phyloP scores from a whole-genome alignment of 768 basidiomycete genomes.

The Guyanaporus albipodus region DNA sequence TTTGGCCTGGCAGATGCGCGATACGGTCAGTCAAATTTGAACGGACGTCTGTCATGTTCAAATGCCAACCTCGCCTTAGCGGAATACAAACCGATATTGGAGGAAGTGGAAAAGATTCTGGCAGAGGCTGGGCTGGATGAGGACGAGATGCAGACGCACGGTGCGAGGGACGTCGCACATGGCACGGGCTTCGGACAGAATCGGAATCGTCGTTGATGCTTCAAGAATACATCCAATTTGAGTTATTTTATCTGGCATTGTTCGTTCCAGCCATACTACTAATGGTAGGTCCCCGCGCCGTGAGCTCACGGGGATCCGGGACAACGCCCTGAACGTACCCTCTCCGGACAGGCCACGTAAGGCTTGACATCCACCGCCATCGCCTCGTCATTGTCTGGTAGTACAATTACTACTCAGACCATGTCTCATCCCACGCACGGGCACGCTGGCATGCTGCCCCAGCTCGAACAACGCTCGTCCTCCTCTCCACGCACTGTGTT shows the following conservation, averaged over 20 bases:
- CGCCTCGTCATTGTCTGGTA: no score
- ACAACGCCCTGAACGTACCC: slow-evolving; percentile 14
- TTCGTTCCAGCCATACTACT: no score
- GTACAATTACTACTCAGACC: no score
- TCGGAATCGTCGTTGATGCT: slow-evolving; percentile 44
- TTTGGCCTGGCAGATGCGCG: slow-evolving; percentile 71
- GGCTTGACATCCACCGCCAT: no score
- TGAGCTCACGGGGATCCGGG: no score
- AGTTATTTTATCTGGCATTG: no score
- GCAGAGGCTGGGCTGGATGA: slow-evolving; percentile 83
- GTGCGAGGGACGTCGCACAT: slow-evolving; percentile 36
- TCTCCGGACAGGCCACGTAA: slow-evolving; percentile 5
- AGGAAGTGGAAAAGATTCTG: slow-evolving; percentile 80
- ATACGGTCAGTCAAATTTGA: slow-evolving; percentile 46
- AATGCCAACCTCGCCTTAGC: slow-evolving; percentile 35
- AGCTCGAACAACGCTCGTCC: slow-evolving; percentile 77
- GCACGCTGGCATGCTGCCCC: slow-evolving; percentile 51
- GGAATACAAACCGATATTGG: slow-evolving; percentile 76
- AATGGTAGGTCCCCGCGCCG: no score
- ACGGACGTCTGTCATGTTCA: not conserved
- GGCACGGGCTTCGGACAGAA: slow-evolving; percentile 44
- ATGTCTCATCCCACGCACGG: not conserved
- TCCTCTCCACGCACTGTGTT: slow-evolving; percentile 76
- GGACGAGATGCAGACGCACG: slow-evolving; percentile 67
- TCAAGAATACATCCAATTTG: no score